phyloP scores from a whole-genome alignment of 306 rosid genomes.

The Acmispon strigosus region DNA sequence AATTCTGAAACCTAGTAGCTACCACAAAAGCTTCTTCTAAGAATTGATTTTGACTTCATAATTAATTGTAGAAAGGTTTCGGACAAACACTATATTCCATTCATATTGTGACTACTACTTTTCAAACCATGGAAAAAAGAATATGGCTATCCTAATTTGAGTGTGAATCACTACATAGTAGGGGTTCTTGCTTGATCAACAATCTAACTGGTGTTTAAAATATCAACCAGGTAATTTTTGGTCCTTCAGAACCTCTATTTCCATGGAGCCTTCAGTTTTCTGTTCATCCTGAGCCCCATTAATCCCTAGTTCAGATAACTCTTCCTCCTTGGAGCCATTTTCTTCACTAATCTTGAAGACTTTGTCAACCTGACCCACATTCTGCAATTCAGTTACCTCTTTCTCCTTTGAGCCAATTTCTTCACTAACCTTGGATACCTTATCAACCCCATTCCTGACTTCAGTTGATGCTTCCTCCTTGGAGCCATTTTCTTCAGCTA shows the following conservation, averaged over 20 bases:
- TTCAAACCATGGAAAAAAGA: not conserved
- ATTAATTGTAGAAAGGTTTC: no score
- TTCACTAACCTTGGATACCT: not conserved
- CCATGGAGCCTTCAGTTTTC: not conserved
- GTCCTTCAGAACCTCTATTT: not conserved
- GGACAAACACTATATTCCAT: not conserved
- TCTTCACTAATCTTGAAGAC: not conserved
- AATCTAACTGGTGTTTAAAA: not conserved
- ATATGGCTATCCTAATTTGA: not conserved
- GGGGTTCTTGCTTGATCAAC: not conserved
- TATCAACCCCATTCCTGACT: not conserved
- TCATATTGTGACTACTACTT: not conserved
- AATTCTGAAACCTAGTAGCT: no score
- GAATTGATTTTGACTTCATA: no score
- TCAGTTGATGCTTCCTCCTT: slow-evolving; percentile 18
- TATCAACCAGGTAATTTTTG: not conserved
- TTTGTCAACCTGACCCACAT: not conserved
- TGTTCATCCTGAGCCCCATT: not conserved
- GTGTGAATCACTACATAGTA: not conserved
- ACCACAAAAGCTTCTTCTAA: no score
- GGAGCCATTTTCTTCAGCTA: not conserved
- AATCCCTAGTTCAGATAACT: not conserved
- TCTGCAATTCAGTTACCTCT: slow-evolving; percentile 7
- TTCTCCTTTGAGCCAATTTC: slow-evolving; percentile 17
- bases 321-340: slow-evolving; percentile 12